A percentile compares a stretch with the other conserved stretches of the same genome.
phyloP scores from a whole-genome alignment of 768 basidiomycete genomes.

The Cystofilobasidium bisporidii region DNA sequence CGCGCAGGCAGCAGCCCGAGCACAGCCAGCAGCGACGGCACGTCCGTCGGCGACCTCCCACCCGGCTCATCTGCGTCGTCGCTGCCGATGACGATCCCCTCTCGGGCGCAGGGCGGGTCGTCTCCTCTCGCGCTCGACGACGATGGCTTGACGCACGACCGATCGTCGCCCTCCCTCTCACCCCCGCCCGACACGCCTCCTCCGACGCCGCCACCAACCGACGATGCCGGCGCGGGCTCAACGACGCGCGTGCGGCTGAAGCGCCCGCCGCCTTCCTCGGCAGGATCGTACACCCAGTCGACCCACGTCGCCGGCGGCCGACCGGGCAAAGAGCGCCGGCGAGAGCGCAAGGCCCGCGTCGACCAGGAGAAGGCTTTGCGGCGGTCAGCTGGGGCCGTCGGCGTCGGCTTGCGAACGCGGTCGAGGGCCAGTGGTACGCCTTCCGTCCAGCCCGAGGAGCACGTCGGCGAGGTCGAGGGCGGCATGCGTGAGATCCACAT shows the following conservation, averaged over 20 bases:
- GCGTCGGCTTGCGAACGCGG: not conserved
- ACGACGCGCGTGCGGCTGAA: slow-evolving; percentile 3
- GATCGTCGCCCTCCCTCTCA: not conserved
- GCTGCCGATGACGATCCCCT: no score
- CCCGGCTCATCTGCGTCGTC: no score
- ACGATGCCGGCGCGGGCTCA: not conserved
- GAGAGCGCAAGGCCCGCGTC: slow-evolving; percentile 12
- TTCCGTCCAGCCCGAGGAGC: not conserved
- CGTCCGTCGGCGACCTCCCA: not conserved
- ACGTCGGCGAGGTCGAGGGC: slow-evolving; percentile 8
- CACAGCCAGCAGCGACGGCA: not conserved
- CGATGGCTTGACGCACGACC: not conserved
- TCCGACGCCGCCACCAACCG: not conserved
- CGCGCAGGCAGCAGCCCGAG: not conserved
- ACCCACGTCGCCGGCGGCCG: not conserved
- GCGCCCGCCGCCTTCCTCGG: not conserved
- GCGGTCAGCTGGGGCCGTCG: not conserved
- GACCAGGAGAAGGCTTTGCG: slow-evolving; percentile 1
- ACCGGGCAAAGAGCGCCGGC: slow-evolving; percentile 12
- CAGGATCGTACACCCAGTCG: not conserved
- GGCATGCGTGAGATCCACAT: slow-evolving; percentile 22
- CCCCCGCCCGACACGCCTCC: not conserved
- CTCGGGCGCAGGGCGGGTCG: no score
- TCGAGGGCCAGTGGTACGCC: not conserved
- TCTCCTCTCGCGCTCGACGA: not conserved